Conservation (phyloP, 2,329 filamentous ascomycete species). For the Ceratocystis eucalypticola region DNA sequence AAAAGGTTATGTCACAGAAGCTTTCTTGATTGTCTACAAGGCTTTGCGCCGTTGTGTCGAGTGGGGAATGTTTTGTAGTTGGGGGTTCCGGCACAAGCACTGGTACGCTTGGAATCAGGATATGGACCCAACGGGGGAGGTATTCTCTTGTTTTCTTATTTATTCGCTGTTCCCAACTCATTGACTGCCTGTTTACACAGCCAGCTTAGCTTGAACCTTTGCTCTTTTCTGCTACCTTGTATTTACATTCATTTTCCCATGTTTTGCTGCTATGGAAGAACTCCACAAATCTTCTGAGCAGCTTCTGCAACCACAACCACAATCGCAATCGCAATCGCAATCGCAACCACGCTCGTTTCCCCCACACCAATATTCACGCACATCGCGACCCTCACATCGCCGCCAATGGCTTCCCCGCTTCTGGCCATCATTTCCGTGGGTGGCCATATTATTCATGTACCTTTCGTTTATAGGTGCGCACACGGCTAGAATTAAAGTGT, state of each 20-base stretch:
- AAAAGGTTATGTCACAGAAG: neutral
- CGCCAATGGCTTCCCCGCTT: constrained; percentile 17
- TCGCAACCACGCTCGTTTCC: neutral
- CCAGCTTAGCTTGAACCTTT: constrained; percentile 17
- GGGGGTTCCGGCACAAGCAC: too few species aligned
- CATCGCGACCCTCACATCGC: constrained; percentile 13
- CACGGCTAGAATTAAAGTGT: too few species aligned
- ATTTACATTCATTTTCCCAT: constrained; percentile 12
- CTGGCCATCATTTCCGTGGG: constrained; percentile 18
- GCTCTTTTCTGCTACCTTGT: neutral
- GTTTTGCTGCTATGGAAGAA: constrained; percentile 32
- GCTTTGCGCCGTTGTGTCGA: too few species aligned
- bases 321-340: neutral
- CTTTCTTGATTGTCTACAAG: too few species aligned
- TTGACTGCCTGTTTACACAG: neutral
- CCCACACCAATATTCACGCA: neutral
- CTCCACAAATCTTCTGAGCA: constrained; percentile 24
- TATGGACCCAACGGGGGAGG: too few species aligned
- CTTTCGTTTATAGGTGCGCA: constrained; percentile 14
- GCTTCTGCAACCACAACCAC: neutral
- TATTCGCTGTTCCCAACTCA: too few species aligned
- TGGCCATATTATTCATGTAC: constrained; percentile 15
- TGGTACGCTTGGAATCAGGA: too few species aligned
- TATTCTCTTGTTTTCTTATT: too few species aligned
- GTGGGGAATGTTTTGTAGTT: too few species aligned